Evolutionary conservation across 2,329 filamentous ascomycete species (phyloP), one percentile per base, ranked within the genome.

Genomic region (Colletotrichum kahawae): DNA sequence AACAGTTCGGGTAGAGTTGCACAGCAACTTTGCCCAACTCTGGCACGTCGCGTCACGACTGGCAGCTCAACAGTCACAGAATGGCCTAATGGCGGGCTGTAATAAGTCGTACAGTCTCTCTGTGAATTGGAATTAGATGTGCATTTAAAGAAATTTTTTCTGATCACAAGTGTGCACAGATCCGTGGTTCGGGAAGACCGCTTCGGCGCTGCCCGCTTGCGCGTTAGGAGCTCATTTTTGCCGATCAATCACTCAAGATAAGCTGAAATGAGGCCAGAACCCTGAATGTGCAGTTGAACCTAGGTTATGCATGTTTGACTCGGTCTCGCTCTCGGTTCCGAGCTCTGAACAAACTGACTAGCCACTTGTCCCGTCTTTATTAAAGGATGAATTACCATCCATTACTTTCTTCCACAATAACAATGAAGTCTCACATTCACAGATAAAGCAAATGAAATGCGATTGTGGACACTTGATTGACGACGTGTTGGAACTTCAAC

Each of bases 211-310:
- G 12, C n/a, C 43, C 12, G 43, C 21, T 10, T 51, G 0, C 10
- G n/a, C n/a, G 43, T 21, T n/a, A 21, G 43, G n/a, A 24, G 0
- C 43, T 51, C n/a, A 51, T n/a, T 2, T 24, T 0, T 21, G 6
- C 13, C 43, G 13, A 13, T 21, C 43, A 51, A 51, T 51, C 43
- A 51, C 38, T 43, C 6, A 13, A 51, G 43, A 51, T n/a, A 51
- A 51, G 43, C 12, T 51, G 21, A 21, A 51, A 12, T 7, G 3
- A 24, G 43, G n/a, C 43, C 12, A 51, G n/a, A 21, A 51, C 43
- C 18, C 0, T 4, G 43, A 21, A 0, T 21, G 4, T 12, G 2
- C 9, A 51, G n/a, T 7, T 51, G 43, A 3, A 24, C 21, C n/a
- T 51, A 21, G n/a, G 43, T 21, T 21, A 51, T 51, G 43, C 12